Evolutionary conservation across 176 grass and related monocot species (phyloP).

Genomic region (Oryza officinalis): DNA sequence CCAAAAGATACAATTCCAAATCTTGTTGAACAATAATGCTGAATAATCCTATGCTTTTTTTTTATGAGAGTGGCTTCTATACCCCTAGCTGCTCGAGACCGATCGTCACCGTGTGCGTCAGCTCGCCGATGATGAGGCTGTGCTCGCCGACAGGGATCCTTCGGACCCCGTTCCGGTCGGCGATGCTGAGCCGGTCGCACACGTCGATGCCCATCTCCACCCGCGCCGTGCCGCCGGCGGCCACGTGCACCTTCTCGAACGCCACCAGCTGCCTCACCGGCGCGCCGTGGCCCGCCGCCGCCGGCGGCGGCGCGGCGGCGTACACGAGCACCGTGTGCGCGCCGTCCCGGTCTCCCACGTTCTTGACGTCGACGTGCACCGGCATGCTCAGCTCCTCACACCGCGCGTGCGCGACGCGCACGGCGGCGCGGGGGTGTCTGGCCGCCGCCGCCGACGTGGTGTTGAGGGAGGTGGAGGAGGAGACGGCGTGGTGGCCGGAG

Average conservation of each 20-base stretch:
- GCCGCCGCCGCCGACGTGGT: background rate
- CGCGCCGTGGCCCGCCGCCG: conserved; percentile 25
- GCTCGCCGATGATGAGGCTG: conserved; percentile 54
- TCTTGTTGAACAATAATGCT: background rate
- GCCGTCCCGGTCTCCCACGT: conserved; percentile 61
- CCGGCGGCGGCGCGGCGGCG: conserved; percentile 33
- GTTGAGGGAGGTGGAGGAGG: conserved; percentile 34
- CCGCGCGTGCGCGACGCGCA: conserved; percentile 58
- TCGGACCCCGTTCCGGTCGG: conserved; percentile 46
- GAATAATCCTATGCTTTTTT: conserved; percentile 4
- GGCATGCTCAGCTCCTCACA: conserved; percentile 59
- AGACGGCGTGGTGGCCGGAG: conserved; percentile 20
- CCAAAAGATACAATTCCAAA: background rate
- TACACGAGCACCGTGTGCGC: conserved; percentile 73
- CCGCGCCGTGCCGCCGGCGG: conserved; percentile 43
- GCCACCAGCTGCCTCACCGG: conserved; percentile 60
- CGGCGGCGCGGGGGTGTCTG: background rate
- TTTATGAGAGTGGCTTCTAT: conserved; percentile 15
- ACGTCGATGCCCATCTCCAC: conserved; percentile 65
- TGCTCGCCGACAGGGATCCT: conserved; percentile 67
- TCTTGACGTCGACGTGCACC: conserved; percentile 63
- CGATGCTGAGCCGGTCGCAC: conserved; percentile 58
- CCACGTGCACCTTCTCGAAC: conserved; percentile 79
- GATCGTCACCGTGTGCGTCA: conserved; percentile 59
- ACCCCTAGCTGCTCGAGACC: conserved; percentile 34